These are phyloP conservation scores for Phialophora expanda DNA, from an alignment of 2,329 filamentous ascomycete genomes.

Conservation along the genomic window DNA sequence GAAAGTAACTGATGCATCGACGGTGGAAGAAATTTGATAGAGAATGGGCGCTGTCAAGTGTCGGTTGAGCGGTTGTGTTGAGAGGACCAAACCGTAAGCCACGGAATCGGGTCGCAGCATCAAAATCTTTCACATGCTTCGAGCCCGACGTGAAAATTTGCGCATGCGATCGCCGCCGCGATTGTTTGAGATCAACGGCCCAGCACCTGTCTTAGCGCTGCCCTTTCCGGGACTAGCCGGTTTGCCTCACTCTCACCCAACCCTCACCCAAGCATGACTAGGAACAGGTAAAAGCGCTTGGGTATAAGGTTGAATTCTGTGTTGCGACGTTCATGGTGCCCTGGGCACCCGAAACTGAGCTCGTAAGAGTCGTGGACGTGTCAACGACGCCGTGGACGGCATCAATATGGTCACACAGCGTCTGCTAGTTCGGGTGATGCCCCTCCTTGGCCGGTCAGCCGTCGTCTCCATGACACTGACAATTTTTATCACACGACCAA, in stretches of 20 bases:
- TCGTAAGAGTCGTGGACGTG: not conserved
- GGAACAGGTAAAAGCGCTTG: not conserved
- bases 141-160: conserved; percentile 17
- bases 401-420: not conserved
- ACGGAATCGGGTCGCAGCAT: not conserved
- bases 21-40: not conserved
- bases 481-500: not conserved
- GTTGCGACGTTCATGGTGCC: not conserved
- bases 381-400: not conserved
- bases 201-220: conserved; percentile 10
- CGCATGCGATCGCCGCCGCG: conserved; percentile 22
- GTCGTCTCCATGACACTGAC: conserved; percentile 2
- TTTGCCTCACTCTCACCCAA: not conserved
- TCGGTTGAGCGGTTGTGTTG: not conserved
- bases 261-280: not conserved
- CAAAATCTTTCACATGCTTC: conserved; percentile 31
- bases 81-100: not conserved
- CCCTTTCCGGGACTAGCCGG: conserved; percentile 14
- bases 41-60: not conserved
- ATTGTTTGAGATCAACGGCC: conserved; percentile 21
- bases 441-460: conserved; percentile 8
- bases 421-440: not conserved
- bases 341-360: not conserved
- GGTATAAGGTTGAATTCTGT: not conserved
- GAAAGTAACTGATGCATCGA: not conserved